Conservation (phyloP, 1,139 yeast species). For the Saccharomyces hybrid region DNA sequence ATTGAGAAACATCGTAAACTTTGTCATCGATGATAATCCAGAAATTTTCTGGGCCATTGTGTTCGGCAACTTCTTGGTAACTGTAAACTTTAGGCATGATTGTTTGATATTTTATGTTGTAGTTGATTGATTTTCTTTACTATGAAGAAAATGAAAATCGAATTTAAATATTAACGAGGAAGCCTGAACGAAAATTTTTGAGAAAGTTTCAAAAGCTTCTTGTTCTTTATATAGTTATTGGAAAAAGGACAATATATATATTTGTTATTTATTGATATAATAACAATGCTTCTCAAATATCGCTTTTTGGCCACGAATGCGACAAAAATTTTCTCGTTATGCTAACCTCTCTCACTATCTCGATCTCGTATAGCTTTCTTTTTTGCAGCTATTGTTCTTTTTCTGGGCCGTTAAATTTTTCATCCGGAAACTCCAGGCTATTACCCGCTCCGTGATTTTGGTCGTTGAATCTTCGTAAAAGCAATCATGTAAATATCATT, state of each 20-base stretch:
- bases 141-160: not conserved
- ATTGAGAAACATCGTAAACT: conserved; percentile 77
- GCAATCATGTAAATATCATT: not conserved
- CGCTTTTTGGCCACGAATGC: not conserved
- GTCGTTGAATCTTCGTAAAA: not conserved
- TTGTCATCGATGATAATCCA: conserved; percentile 89
- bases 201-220: not conserved
- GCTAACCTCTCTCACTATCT: not conserved
- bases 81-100: conserved; percentile 39
- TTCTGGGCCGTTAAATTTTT: not conserved
- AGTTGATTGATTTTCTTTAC: conserved; percentile 4
- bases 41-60: conserved; percentile 68
- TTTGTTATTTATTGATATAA: not conserved
- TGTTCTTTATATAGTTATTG: not conserved
- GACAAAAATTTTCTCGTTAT: not conserved
- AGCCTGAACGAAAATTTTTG: not conserved
- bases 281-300: not conserved
- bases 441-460: not conserved
- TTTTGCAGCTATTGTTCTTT: not conserved
- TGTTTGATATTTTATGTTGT: conserved; percentile 6
- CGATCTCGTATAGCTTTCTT: not conserved
- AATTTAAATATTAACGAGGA: not conserved
- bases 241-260: not conserved
- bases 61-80: conserved; percentile 68
- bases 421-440: not conserved